phyloP scores from a whole-genome alignment of 2,329 filamentous ascomycete species.

The Trichocomaceae sp. region DNA sequence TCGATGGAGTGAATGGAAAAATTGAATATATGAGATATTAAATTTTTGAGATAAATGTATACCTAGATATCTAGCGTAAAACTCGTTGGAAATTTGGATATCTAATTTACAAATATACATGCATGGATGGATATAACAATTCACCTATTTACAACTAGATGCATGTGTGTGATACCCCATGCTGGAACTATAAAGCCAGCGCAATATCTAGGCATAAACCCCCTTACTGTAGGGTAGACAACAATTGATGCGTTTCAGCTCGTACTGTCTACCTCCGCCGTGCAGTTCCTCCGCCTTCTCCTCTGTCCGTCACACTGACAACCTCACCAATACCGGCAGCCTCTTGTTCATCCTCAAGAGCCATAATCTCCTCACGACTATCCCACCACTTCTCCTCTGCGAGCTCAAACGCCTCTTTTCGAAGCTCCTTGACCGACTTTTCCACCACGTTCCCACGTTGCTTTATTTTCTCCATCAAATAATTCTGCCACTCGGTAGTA shows the following conservation, averaged over 20 bases:
- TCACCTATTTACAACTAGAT: too few species aligned
- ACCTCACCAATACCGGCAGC: slow-evolving; percentile 92
- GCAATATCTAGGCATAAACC: too few species aligned
- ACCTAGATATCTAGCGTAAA: too few species aligned
- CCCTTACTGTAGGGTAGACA: too few species aligned
- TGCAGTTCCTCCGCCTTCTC: slow-evolving; percentile 40
- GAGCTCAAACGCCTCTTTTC: slow-evolving; percentile 79
- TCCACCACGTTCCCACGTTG: slow-evolving; percentile 53
- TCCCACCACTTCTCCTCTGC: slow-evolving; percentile 99
- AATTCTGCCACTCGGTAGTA: slow-evolving; percentile 81
- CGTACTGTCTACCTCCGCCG: slow-evolving; percentile 38
- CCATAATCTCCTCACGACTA: slow-evolving; percentile 84
- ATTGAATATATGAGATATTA: too few species aligned
- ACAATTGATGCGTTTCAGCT: neutral
- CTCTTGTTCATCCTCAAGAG: slow-evolving; percentile 91
- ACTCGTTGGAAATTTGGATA: too few species aligned
- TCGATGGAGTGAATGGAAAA: neutral
- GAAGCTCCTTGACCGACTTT: slow-evolving; percentile 80
- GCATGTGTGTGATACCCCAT: too few species aligned
- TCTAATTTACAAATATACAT: too few species aligned
- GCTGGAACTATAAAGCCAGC: too few species aligned
- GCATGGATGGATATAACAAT: too few species aligned
- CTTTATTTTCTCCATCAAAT: slow-evolving; percentile 68
- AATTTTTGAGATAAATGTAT: too few species aligned
- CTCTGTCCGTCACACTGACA: slow-evolving; percentile 73